Evolutionary conservation across 2,329 filamentous ascomycete species (phyloP), one percentile per base, ranked within the genome.

Genomic region (Decorospora gaudefroyi): DNA sequence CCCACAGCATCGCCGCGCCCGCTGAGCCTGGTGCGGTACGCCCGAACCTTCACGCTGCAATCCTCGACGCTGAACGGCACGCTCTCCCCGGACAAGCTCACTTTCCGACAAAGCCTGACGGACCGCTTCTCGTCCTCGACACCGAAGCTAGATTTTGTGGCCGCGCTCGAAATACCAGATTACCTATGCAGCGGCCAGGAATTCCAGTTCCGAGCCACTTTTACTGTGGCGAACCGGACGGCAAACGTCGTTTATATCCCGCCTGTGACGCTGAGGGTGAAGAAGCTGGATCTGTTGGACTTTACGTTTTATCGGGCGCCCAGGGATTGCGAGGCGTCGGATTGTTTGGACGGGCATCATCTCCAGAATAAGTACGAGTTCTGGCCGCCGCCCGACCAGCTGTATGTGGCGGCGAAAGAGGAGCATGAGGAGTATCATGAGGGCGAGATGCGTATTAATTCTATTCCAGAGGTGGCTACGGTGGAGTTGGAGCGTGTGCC

Each of bases 241-340:
- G 41, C 45, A 0, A 61, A 53, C 15, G 58, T 57, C 3, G 25
- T 37, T 6, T 22, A 48, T 3, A 47, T 63, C 6, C 59, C 61
- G 4, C 7, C 42, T 2, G 32, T 63, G 10, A 31, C 23, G 1
- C 58, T 65, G 31, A 44, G 18, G 4, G 30, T 65, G 2, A 12
- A 53, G 7, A 59, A 59, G 22, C 23, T 63, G 4, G 44, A 59
- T 6, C 19, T 63, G 10, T 21, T 57, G 5, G 51, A 53, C 22
- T 54, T 59, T 30, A 62, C 57, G 2, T 53, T 51, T 21, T 35
- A 48, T n/a, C 53, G 61, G 27, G 60, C 60, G n/a, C 49, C 59
- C 1, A 29, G 45, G 1, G 61, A 65, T 27, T 32, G 27, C 22
- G 26, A 44, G 2, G 56, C 55, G 1, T 19, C 9, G 2, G 38